Conservation (phyloP, 345 rosid genomes). For the Adansonia digitata region DNA sequence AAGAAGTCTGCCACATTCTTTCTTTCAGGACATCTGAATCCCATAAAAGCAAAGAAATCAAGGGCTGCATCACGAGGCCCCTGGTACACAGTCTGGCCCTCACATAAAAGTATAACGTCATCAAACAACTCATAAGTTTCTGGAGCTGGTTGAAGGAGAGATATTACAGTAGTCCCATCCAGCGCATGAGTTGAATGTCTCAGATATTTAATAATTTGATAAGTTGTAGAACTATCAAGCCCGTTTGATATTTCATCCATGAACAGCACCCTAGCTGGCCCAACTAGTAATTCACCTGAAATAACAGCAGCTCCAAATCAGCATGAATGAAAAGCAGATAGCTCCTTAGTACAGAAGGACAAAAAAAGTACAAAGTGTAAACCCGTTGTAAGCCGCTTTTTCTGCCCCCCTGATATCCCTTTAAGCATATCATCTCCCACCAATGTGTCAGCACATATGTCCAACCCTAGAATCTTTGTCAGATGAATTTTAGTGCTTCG, state of each 20-base stretch:
- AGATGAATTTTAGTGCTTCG: constrained; percentile 44
- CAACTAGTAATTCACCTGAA: constrained; percentile 89
- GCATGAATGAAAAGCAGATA: constrained; percentile 12
- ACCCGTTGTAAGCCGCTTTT: constrained; percentile 98
- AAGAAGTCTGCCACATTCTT: constrained; percentile 97
- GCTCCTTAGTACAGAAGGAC: not conserved
- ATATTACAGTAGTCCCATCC: constrained; percentile 78
- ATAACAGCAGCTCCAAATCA: constrained; percentile 18
- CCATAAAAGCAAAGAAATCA: constrained; percentile 71
- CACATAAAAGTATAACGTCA: constrained; percentile 81
- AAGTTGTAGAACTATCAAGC: constrained; percentile 94
- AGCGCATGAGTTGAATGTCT: constrained; percentile 82
- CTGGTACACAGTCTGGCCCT: constrained; percentile 91
- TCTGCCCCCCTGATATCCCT: constrained; percentile 99
- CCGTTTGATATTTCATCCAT: constrained; percentile 99
- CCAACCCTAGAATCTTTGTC: constrained; percentile 97
- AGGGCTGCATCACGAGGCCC: constrained; percentile 77
- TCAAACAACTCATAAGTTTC: constrained; percentile 92
- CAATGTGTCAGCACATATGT: constrained; percentile 82
- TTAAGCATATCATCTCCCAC: constrained; percentile 97
- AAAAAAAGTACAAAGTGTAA: not conserved
- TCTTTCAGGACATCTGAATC: constrained; percentile 85
- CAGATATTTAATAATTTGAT: constrained; percentile 83
- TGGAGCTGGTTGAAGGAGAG: constrained; percentile 93
- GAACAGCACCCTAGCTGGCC: constrained; percentile 93